Conservation (phyloP, 177 flowering plant species). For the Tripterygium wilfordii region DNA sequence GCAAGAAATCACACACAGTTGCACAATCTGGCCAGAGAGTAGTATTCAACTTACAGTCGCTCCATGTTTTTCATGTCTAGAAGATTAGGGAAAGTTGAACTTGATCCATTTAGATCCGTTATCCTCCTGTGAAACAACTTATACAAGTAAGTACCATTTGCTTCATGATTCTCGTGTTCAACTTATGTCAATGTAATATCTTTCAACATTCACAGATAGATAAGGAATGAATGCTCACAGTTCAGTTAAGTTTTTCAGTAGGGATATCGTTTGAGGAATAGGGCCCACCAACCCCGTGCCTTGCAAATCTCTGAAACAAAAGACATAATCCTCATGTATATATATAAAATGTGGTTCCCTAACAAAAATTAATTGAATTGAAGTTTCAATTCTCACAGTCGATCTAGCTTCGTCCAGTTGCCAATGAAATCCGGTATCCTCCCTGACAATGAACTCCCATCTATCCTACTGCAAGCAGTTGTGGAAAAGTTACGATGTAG, state of each 20-base stretch:
- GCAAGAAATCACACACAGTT: too few species aligned
- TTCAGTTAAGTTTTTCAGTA: constrained; percentile 39
- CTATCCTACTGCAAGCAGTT: constrained; percentile 71
- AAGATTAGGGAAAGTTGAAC: constrained; percentile 54
- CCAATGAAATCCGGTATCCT: constrained; percentile 74
- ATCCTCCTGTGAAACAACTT: constrained; percentile 63
- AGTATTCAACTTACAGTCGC: constrained; percentile 55
- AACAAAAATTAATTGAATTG: not conserved
- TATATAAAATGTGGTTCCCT: too few species aligned
- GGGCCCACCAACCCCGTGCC: constrained; percentile 86
- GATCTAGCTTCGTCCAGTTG: constrained; percentile 49
- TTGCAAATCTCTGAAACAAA: constrained; percentile 71
- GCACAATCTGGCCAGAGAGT: too few species aligned
- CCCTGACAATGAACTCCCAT: constrained; percentile 66
- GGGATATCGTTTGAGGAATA: constrained; percentile 57
- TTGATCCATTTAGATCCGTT: constrained; percentile 56
- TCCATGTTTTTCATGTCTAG: constrained; percentile 26
- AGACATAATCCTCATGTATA: too few species aligned
- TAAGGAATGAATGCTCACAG: constrained; percentile 41
- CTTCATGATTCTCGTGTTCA: too few species aligned
- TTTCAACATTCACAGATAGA: not conserved
- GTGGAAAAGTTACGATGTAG: constrained; percentile 4
- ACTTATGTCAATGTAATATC: too few species aligned
- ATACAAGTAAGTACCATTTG: not conserved
- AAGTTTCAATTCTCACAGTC: constrained; percentile 50